phyloP scores from a whole-genome alignment of 2,329 filamentous ascomycete species.

The Trichoderma atroviride region DNA sequence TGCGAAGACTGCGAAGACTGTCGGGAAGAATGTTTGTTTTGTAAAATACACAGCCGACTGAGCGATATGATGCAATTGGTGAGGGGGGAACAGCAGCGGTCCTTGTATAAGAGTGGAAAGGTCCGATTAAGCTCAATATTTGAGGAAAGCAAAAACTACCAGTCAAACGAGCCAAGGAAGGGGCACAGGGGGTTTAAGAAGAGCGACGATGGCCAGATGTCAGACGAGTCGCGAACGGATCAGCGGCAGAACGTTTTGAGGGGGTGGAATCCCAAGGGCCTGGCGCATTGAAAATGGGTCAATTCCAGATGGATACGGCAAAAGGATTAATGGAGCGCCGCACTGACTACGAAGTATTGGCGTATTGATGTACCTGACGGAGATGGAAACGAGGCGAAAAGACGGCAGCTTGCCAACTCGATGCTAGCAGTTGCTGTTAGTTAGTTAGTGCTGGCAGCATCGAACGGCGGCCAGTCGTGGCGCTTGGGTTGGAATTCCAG shows the following conservation, averaged over 20 bases:
- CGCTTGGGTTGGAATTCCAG: neutral
- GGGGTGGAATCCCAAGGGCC: neutral
- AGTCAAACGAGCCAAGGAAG: neutral
- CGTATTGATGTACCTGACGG: neutral
- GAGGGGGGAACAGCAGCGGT: neutral
- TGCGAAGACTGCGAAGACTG: neutral
- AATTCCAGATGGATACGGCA: neutral
- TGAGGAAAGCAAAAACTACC: slow-evolving; percentile 15
- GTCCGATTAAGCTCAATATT: neutral
- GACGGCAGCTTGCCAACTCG: neutral
- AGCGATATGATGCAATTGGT: slow-evolving; percentile 5
- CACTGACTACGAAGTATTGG: neutral
- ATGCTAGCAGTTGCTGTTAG: neutral
- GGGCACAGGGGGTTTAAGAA: slow-evolving; percentile 13
- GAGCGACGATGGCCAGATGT: slow-evolving; percentile 17
- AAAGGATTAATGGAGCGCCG: neutral
- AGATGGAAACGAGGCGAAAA: slow-evolving; percentile 18
- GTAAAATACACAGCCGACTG: neutral
- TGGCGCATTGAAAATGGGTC: neutral
- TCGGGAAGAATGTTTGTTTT: slow-evolving; percentile 7
- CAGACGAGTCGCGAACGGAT: slow-evolving; percentile 17
- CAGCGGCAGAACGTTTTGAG: slow-evolving; percentile 10
- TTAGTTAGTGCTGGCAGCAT: neutral
- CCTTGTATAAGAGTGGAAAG: neutral
- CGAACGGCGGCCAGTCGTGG: neutral